Percentiles rank a stretch among this genome's conserved stretches.
These are phyloP conservation scores for Tremellales sp. DNA, from an alignment of 1,284 basidiomycete species.

Conservation along the genomic window DNA sequence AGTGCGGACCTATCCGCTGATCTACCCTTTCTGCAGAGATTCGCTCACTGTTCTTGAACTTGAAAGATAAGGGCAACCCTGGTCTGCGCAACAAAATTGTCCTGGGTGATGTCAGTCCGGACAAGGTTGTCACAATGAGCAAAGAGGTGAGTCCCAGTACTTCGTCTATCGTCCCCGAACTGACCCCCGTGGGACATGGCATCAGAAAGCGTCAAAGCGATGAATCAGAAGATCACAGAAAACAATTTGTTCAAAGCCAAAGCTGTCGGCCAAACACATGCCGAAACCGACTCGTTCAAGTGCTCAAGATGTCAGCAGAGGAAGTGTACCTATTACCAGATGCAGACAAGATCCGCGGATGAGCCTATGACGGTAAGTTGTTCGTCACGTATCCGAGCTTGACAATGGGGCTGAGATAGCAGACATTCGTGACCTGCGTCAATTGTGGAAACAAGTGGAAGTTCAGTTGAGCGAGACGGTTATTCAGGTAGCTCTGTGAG, in stretches of 20 bases:
- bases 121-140: conserved; percentile 72
- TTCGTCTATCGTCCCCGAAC: not conserved
- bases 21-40: no score
- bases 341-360: conserved; percentile 89
- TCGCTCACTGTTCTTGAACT: conserved; percentile 81
- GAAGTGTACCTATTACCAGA: conserved; percentile 88
- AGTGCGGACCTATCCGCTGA: no score
- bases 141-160: conserved; percentile 58
- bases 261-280: conserved; percentile 80
- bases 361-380: conserved; percentile 87
- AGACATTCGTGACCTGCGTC: conserved; percentile 63
- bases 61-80: conserved; percentile 95
- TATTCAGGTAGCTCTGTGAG: no score
- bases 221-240: conserved; percentile 74
- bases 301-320: conserved; percentile 88
- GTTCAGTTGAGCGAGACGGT: conserved; percentile 40
- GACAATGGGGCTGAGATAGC: conserved; percentile 20
- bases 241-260: conserved; percentile 90
- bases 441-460: conserved; percentile 49
- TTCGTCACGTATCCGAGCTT: not conserved
- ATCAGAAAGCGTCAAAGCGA: conserved; percentile 80
- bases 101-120: conserved; percentile 67
- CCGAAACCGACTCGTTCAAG: conserved; percentile 98
- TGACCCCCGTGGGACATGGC: conserved; percentile 77
- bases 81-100: conserved; percentile 78